Evolutionary conservation across 805 yeast genomes (phyloP).

Genomic region (Myxozyma vanderwaltii): DNA sequence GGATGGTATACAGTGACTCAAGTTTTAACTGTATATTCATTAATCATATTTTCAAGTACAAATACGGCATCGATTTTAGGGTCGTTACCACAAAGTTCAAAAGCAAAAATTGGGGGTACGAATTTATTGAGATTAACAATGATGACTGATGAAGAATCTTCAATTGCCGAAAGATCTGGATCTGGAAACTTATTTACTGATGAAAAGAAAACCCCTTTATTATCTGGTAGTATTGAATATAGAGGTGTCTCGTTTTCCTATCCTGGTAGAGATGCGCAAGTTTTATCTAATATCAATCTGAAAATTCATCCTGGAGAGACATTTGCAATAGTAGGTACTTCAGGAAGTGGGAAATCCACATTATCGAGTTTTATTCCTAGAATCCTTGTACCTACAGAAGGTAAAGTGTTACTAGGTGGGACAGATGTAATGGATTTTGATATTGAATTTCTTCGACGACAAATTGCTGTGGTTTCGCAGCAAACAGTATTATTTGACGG

Average conservation of each 20-base stretch:
- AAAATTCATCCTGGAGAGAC: constrained; percentile 51
- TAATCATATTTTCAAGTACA: constrained; percentile 72
- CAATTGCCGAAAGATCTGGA: not conserved
- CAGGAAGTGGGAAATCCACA: constrained; percentile 94
- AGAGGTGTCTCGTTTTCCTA: constrained; percentile 49
- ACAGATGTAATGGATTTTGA: constrained; percentile 47
- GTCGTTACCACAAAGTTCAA: constrained; percentile 75
- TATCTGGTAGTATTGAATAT: constrained; percentile 44
- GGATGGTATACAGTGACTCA: constrained; percentile 58
- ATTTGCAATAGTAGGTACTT: constrained; percentile 75
- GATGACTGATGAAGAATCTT: constrained; percentile 12
- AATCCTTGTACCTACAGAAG: constrained; percentile 50
- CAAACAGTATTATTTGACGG: constrained; percentile 71
- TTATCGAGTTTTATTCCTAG: constrained; percentile 58
- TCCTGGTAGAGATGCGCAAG: constrained; percentile 10
- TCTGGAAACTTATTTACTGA: not conserved
- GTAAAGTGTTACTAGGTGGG: constrained; percentile 51
- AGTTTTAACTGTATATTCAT: constrained; percentile 67
- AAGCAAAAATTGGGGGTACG: constrained; percentile 57
- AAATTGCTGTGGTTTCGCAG: constrained; percentile 75
- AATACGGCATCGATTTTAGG: constrained; percentile 60
- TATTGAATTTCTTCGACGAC: constrained; percentile 52
- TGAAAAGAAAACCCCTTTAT: not conserved
- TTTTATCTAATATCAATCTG: constrained; percentile 48
- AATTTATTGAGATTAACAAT: constrained; percentile 28